These are phyloP conservation scores for Zychaea mexicana DNA, from an alignment of 371 early-diverging fungal species.

Conservation along the genomic window DNA sequence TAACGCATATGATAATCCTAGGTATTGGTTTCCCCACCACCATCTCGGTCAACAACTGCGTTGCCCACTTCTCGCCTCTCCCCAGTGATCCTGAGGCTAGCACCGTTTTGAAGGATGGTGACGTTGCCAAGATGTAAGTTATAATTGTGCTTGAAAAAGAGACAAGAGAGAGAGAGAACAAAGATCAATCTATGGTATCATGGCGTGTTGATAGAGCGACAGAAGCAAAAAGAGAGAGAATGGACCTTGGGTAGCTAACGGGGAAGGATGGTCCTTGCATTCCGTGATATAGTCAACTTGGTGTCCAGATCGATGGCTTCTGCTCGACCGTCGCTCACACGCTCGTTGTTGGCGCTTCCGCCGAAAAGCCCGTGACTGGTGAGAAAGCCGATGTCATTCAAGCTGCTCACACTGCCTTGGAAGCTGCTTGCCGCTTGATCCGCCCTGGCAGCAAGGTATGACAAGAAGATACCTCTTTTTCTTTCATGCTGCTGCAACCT, in stretches of 20 bases:
- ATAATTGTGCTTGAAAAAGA: too few relatives aligned
- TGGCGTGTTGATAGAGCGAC: too few relatives aligned
- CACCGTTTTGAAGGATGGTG: slow-evolving; percentile 71
- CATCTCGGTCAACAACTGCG: slow-evolving; percentile 83
- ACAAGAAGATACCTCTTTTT: slow-evolving; percentile 11
- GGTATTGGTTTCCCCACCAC: slow-evolving; percentile 92
- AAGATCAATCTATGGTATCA: too few relatives aligned
- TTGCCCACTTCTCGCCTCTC: slow-evolving; percentile 86
- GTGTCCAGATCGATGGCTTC: slow-evolving; percentile 95
- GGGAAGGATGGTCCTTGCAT: slow-evolving; percentile 3
- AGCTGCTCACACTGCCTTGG: slow-evolving; percentile 86
- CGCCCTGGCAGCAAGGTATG: slow-evolving; percentile 79
- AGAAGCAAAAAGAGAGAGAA: too few relatives aligned
- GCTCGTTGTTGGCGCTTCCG: slow-evolving; percentile 85
- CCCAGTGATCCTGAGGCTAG: slow-evolving; percentile 62
- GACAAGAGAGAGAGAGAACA: too few relatives aligned
- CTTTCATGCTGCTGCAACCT: too few relatives aligned
- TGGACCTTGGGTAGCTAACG: too few relatives aligned
- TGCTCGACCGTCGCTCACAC: slow-evolving; percentile 89
- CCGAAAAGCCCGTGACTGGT: slow-evolving; percentile 80
- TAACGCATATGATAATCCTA: too few relatives aligned
- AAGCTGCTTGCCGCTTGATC: slow-evolving; percentile 84
- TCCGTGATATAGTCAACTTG: slow-evolving; percentile 75
- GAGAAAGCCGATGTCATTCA: slow-evolving; percentile 86
- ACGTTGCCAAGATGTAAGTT: slow-evolving; percentile 87